Conservation (phyloP, 164 flowering plant species). For the Macadamia integrifolia region DNA sequence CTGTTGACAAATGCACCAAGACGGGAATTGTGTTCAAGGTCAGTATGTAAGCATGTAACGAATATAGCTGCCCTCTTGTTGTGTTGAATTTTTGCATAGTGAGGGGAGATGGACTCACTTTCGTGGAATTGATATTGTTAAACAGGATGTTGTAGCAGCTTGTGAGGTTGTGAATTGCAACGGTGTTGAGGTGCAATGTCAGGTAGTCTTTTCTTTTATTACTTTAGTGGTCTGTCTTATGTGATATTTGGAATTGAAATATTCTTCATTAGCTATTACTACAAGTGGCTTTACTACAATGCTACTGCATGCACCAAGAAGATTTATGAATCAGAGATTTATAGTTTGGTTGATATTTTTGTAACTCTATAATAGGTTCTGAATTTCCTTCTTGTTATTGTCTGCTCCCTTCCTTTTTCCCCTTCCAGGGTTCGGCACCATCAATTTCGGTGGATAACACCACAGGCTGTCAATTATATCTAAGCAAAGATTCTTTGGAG, state of each 20-base stretch:
- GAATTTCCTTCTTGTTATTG: constrained; percentile 1
- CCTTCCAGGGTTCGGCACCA: constrained; percentile 85
- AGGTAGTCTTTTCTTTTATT: constrained; percentile 40
- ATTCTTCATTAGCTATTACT: background rate
- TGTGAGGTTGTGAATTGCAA: constrained; percentile 97
- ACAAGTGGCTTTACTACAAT: background rate
- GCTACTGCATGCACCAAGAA: background rate
- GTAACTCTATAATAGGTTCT: background rate
- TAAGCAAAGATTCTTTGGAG: constrained; percentile 75
- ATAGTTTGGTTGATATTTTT: background rate
- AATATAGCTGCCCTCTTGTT: background rate
- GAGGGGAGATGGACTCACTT: background rate
- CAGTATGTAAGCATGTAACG: constrained; percentile 17
- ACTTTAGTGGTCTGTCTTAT: background rate
- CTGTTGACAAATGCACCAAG: constrained; percentile 90
- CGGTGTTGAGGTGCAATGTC: constrained; percentile 93
- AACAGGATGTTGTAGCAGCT: constrained; percentile 96
- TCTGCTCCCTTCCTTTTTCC: background rate
- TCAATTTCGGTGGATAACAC: constrained; percentile 94
- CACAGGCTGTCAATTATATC: constrained; percentile 83
- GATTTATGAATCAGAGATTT: too few species aligned
- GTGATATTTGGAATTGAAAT: too few species aligned
- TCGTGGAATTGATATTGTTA: constrained; percentile 4
- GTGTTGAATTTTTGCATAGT: background rate
- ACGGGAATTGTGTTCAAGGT: constrained; percentile 90